Evolutionary conservation across 1,139 yeast species (phyloP), one percentile per base, ranked within the genome.

Genomic region (Geotrichum macrosporum): DNA sequence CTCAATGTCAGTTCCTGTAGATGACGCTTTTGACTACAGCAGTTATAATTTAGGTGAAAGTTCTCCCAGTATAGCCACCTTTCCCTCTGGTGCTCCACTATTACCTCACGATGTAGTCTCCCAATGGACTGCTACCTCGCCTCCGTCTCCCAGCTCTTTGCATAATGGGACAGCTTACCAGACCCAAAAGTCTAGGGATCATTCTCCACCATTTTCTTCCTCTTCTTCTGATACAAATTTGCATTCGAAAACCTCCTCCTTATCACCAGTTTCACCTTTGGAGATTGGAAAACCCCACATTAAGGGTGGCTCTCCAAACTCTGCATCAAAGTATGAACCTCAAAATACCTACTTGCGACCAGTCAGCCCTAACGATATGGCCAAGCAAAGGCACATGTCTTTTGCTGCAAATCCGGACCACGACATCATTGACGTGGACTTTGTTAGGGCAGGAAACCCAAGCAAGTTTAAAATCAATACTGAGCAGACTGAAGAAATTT

Each of bases 1-100:
- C 12, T 58, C 59, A 1, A 35, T 57, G 6, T 54, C 59, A 3
- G 44, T 57, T 16, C 56, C 59, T 4, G 58, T 56, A n/a, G 56
- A 55, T 44, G 60, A 56, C 40, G 59, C 60, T n/a, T 56, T 56
- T 31, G 54, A 51, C 39, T 52, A 52, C 37, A 48, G 50, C n/a
- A 44, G 50, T 5, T 53, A 53, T 42, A 37, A 53, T 24, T 44
- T 46, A 27, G 50, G 46, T 15, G 47, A 15, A n/a, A 16, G 20
- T n/a, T 10, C 31, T 5, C 29, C 45, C n/a, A 29, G 16, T 13
- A 21, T 37, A 18, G 21, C 46, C 35, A 5, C 15, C 2, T 44
- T 16, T 29, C 41, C 47, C 3, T 22, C 44, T 4, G 47, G 38
- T 3, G 27, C 41, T n/a, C 47, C 47, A 19, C 24, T 38, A 26